A percentile compares a stretch with the other conserved stretches of the same genome.
Conservation (phyloP, 2,329 filamentous ascomycete genomes). For the Neonectria magnoliae region DNA sequence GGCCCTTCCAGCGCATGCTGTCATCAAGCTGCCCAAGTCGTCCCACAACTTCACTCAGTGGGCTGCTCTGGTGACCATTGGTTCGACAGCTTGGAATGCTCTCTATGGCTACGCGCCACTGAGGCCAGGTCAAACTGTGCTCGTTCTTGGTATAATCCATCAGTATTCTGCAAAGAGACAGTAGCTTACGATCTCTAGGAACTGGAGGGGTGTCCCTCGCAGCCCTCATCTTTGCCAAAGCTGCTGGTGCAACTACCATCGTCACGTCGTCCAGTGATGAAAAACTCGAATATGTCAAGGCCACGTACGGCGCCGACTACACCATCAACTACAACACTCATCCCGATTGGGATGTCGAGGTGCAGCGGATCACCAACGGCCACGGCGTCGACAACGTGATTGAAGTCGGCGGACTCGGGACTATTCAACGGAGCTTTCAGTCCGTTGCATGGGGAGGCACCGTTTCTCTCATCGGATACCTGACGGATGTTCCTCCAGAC, state of each 20-base stretch:
- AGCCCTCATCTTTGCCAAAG: constrained; percentile 58
- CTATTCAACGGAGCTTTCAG: constrained; percentile 56
- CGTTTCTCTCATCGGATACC: constrained; percentile 57
- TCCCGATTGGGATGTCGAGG: constrained; percentile 57
- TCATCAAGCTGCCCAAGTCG: constrained; percentile 53
- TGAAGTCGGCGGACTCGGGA: constrained; percentile 52
- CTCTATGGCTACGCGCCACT: constrained; percentile 54
- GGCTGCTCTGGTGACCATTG: constrained; percentile 55
- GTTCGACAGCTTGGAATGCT: constrained; percentile 59
- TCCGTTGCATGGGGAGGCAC: constrained; percentile 56
- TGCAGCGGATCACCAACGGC: constrained; percentile 53
- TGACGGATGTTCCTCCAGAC: constrained; percentile 23
- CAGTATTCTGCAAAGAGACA: neutral
- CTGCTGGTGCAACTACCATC: constrained; percentile 56
- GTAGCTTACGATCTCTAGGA: constrained; percentile 40
- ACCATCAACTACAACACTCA: constrained; percentile 60
- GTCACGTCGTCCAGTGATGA: constrained; percentile 61
- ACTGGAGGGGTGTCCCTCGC: constrained; percentile 59
- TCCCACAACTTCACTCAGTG: constrained; percentile 48
- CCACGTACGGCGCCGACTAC: constrained; percentile 53
- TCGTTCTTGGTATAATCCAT: constrained; percentile 44
- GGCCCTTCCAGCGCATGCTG: constrained; percentile 50
- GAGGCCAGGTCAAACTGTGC: constrained; percentile 51
- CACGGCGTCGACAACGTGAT: constrained; percentile 55
- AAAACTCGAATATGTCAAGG: constrained; percentile 53